Evolutionary conservation across 2,329 filamentous ascomycete species (phyloP), one percentile per base, ranked within the genome.

Genomic region (Calonectria multiphialidica): DNA sequence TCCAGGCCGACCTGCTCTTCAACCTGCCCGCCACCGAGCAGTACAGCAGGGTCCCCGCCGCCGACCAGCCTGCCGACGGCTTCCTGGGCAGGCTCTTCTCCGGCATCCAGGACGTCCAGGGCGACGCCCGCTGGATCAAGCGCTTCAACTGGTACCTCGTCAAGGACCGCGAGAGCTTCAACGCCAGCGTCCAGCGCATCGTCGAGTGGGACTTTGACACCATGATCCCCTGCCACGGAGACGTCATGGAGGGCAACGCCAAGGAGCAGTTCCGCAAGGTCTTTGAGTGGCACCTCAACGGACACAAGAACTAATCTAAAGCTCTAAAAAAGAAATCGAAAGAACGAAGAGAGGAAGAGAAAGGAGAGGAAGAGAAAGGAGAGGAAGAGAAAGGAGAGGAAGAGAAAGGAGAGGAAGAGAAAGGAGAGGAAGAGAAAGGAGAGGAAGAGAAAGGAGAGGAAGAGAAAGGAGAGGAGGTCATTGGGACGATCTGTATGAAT

Each of bases 211-310:
- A 96, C 71, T 98, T 98, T 81, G 90, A 93, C 75, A 92, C 92
- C 45, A 88, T 98, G 63, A 92, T 99, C 72, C 95, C 96, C 0
- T 98, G 96, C 82, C 97, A 99, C 84, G 97, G 97, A 10, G 97
- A 99, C 85, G 92, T 94, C 18, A 92, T 98, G 76, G 93, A 97
- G 82, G 87, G 86, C 2, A 83, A 87, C 74, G 95, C 90, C 12
- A 98, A 97, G 87, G 89, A 89, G 13, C 87, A 94, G 18, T 98
- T 96, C 76, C 86, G 89, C 79, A 94, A 94, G 82, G 88, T 97
- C 15, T 95, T 98, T 84, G 89, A 90, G 78, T 98, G 96, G 95
- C 94, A 97, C 86, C 82, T 98, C 80, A 86, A 80, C n/a, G 82
- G 78, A 1, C 76, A 79, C 70, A 79, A 81, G 61, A 73, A 71